phyloP scores from a whole-genome alignment of 2,329 filamentous ascomycete species.

The Talaromyces sp. region DNA sequence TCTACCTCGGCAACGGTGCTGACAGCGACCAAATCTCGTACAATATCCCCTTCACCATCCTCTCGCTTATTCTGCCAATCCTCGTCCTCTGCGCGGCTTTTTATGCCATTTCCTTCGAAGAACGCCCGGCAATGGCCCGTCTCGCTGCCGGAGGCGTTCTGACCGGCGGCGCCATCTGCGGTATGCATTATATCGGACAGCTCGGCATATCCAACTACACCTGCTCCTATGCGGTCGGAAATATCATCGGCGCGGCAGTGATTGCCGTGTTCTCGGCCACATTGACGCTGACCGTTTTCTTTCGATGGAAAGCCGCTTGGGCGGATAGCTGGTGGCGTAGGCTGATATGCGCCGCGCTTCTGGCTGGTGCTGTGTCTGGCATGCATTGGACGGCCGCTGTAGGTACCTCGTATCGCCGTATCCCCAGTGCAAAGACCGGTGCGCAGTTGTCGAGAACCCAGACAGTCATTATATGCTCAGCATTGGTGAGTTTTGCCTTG shows the following conservation, averaged over 20 bases:
- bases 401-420: constrained; percentile 63
- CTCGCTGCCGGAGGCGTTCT: constrained; percentile 60
- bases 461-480: constrained; percentile 68
- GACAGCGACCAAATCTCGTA: constrained; percentile 66
- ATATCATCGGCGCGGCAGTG: constrained; percentile 62
- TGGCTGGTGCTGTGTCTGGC: constrained; percentile 70
- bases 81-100: constrained; percentile 69
- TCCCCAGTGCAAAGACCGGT: constrained; percentile 33
- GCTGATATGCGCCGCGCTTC: constrained; percentile 57
- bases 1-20: constrained; percentile 61
- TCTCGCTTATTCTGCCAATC: constrained; percentile 77
- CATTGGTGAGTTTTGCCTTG: constrained; percentile 49
- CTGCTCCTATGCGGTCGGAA: constrained; percentile 54
- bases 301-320: constrained; percentile 70
- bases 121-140: constrained; percentile 53
- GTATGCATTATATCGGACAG: constrained; percentile 88
- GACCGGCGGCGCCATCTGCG: constrained; percentile 69
- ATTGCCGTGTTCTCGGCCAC: constrained; percentile 70
- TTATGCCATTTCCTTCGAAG: constrained; percentile 59
- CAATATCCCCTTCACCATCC: constrained; percentile 62
- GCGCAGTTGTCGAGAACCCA: constrained; percentile 53
- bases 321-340: constrained; percentile 75
- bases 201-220: constrained; percentile 72
- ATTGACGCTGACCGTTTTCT: constrained; percentile 68
- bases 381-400: constrained; percentile 82